These are phyloP conservation scores for Lachancea waltii DNA, from an alignment of 805 yeast species.

Conservation along the genomic window DNA sequence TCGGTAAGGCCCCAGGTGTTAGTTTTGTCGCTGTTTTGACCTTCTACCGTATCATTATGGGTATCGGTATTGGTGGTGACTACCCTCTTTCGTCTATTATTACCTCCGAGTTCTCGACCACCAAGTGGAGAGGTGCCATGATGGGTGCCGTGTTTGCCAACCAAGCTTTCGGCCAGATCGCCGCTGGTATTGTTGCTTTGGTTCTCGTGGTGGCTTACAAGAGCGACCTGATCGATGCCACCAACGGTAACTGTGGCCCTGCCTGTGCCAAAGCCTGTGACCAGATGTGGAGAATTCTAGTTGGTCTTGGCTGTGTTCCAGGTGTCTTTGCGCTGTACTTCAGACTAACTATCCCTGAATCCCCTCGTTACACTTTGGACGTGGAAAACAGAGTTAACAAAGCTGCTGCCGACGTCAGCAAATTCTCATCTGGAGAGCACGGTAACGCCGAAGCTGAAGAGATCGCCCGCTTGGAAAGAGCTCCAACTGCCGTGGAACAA, in stretches of 20 bases:
- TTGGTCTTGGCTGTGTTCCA: conserved; percentile 89
- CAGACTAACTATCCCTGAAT: conserved; percentile 91
- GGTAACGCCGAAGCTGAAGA: conserved; percentile 48
- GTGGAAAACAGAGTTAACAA: conserved; percentile 52
- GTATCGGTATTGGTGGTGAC: conserved; percentile 97
- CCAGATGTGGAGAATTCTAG: conserved; percentile 88
- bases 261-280: conserved; percentile 74
- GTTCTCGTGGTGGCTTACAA: conserved; percentile 74
- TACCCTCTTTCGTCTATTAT: conserved; percentile 91
- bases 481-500: conserved; percentile 45
- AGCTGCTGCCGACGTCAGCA: conserved; percentile 53
- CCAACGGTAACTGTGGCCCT: conserved; percentile 52
- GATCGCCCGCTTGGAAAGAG: conserved; percentile 39
- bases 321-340: conserved; percentile 78
- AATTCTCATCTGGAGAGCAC: conserved; percentile 42
- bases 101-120: conserved; percentile 86
- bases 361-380: conserved; percentile 86
- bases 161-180: conserved; percentile 94
- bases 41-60: conserved; percentile 79
- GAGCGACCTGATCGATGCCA: conserved; percentile 47
- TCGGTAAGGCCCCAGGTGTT: conserved; percentile 67
- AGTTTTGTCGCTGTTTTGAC: conserved; percentile 67
- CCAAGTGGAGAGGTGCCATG: conserved; percentile 97
- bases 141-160: conserved; percentile 95
- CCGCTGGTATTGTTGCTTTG: conserved; percentile 80